These are phyloP conservation scores for Misopates orontium DNA, from an alignment of 257 asterid species.

Conservation along the genomic window DNA sequence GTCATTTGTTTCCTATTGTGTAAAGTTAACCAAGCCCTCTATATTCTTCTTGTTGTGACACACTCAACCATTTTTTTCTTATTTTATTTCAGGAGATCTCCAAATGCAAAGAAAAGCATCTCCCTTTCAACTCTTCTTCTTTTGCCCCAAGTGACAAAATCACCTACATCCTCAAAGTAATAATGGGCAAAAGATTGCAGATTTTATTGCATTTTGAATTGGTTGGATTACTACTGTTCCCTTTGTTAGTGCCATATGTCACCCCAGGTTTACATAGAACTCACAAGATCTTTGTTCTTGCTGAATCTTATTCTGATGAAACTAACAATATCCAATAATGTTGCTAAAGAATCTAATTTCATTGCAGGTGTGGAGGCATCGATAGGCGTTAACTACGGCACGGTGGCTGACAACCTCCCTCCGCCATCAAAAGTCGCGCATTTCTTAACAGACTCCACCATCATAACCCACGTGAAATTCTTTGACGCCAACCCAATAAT, in stretches of 20 bases:
- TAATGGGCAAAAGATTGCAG: conserved; percentile 26
- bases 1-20: neutral
- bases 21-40: neutral
- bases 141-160: conserved; percentile 7
- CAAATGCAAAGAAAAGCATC: conserved; percentile 53
- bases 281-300: neutral
- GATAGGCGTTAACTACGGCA: conserved; percentile 35
- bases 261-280: conserved; percentile 32
- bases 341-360: neutral
- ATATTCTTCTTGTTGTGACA: conserved; percentile 38
- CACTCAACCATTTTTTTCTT: conserved; percentile 23
- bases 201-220: conserved; percentile 4
- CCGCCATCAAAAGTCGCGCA: conserved; percentile 57
- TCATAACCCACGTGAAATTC: conserved; percentile 54
- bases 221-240: conserved; percentile 12
- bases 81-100: conserved; percentile 22
- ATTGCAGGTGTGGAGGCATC: conserved; percentile 49
- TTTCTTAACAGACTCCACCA: conserved; percentile 51
- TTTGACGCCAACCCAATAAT: conserved; percentile 56
- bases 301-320: neutral
- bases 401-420: conserved; percentile 37
- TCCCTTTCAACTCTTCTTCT: conserved; percentile 25
- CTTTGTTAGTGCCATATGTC: conserved; percentile 31
- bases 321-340: neutral
- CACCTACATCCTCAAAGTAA: conserved; percentile 1